Base-by-base conservation (phyloP, 768 basidiomycete species). In the Podaxis sp. region DNA sequence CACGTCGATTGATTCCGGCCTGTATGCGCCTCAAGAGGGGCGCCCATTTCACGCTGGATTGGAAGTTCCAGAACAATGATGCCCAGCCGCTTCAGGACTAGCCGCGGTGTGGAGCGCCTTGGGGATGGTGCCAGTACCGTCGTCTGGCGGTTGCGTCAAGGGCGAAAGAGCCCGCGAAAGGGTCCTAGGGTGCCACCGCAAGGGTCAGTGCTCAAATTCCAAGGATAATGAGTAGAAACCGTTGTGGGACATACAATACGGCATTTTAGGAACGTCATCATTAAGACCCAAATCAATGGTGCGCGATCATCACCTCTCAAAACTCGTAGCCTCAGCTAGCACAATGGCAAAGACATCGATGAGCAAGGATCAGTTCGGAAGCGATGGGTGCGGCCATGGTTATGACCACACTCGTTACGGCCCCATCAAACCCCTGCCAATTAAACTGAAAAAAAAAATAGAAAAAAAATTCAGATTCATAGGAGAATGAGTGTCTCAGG, bases 41-140 rank as follows among this genome's bases (percentile, higher is more conserved):
- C 59, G 59, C 52, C 59, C 59, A 61, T 61, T 47, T 57, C 18
- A 53, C 50, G 57, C 11, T 54, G n/a, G 44, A 54, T 37, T 61
- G 53, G 59, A 55, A 55, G 44, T 21, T 47, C 36, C 46, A 35
- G 51, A 53, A 60, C 50, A 46, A 23, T 28, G 51, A 46, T 51
- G 28, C 18, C 36, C 38, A 38, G 38, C 50, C 35, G 23, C 57
- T 57, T 50, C 57, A 21, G 37, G 35, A 25, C 52, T 42, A 51
- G 32, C 50, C 32, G 38, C 57, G 32, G 32, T 57, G 47, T 50
- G n/a, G 44, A 28, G 16, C 21, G 25, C n/a, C 46, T 48, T 36
- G 18, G n/a, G 38, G 54, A 55, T 40, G 46, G 21, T 57, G 50
- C 25, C 47, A 23, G 28, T 50, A 37, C 21, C 16, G 46, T 36